Base-by-base conservation (phyloP, 2,329 filamentous ascomycete species). In the Diaporthe citri region DNA sequence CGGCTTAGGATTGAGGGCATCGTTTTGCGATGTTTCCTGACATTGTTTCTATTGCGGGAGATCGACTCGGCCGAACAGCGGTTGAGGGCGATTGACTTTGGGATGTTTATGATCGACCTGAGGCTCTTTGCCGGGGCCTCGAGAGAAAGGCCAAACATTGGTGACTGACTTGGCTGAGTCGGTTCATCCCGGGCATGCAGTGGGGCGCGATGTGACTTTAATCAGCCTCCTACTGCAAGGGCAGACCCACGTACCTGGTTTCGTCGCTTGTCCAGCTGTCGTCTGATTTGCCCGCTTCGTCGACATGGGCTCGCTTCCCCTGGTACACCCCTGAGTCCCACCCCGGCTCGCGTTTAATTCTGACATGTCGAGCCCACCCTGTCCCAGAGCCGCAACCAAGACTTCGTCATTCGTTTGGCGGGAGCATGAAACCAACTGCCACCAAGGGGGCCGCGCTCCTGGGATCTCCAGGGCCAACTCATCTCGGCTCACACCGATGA, bases 401-500 rank as follows among this genome's bases (percentile, higher is more conserved):
- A 41, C 69, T 57, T 70, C 52, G 73, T 46, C 39, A 73, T 70
- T 64, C 51, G 75, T 51, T 52, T 51, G n/a, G 13, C 17, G n/a
- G n/a, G 57, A 20, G 55, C 56, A 55, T 72, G 71, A 72, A 72
- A 64, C 71, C 36, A n/a, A 67, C 64, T 52, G n/a, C 39, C 55
- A 34, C n/a, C 59, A 22, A 31, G 25, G 22, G 25, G 46, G 62
- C 17, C 25, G 56, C 31, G 57, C 48, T 66, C 46, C 34, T 52
- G 43, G 57, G 36, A 31, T 55, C 72, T 36, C 39, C 39, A 57
- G 57, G 52, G 56, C 48, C 56, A 62, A 13, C 41, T 74, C 62
- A 75, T 76, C 75, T 76, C 75, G 75, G 75, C 75, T 73, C 72
- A 70, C 41, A 34, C 73, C 73, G 75, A 72, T 25, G 36, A 46